A percentile compares a stretch with the other conserved stretches of the same genome.
Evolutionary conservation across 768 basidiomycete species (phyloP).

Genomic region (Lactifluus echinatus): DNA sequence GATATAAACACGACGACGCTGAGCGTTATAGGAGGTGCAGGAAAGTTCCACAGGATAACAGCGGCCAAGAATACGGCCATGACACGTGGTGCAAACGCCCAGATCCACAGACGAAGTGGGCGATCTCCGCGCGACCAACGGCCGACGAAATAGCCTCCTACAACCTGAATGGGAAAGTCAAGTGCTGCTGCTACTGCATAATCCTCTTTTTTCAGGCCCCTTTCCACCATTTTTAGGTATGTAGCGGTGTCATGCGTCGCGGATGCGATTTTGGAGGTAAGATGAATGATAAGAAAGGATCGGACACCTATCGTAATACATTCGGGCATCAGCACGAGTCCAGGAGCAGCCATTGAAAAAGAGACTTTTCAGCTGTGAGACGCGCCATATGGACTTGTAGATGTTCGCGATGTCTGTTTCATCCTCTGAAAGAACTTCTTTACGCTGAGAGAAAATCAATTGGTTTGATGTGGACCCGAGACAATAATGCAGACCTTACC

Average conservation of each 20-base stretch:
- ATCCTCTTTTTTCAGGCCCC: conserved; percentile 91
- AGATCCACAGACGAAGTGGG: conserved; percentile 84
- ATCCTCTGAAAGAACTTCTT: conserved; percentile 59
- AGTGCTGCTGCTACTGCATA: conserved; percentile 88
- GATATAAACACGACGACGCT: conserved; percentile 78
- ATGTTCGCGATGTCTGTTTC: conserved; percentile 87
- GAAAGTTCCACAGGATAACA: conserved; percentile 78
- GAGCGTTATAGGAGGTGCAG: conserved; percentile 58
- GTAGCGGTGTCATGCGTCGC: conserved; percentile 91
- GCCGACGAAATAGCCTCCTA: conserved; percentile 89
- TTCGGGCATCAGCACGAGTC: neutral
- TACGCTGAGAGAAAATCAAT: conserved; percentile 44
- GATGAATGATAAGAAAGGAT: conserved; percentile 74
- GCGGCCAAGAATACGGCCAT: conserved; percentile 64
- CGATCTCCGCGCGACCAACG: conserved; percentile 79
- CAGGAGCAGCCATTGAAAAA: conserved; percentile 12
- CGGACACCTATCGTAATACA: conserved; percentile 61
- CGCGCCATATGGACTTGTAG: conserved; percentile 90
- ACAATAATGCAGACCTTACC: conserved; percentile 36
- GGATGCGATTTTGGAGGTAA: conserved; percentile 91
- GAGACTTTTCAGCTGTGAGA: conserved; percentile 84
- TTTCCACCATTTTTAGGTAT: conserved; percentile 90
- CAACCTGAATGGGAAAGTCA: conserved; percentile 95
- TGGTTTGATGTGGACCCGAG: neutral
- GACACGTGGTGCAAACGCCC: conserved; percentile 84